Percentiles rank a stretch among this genome's conserved stretches.
Evolutionary conservation across 2,329 filamentous ascomycete genomes (phyloP).

Genomic region (Pestalotiopsis sp.): DNA sequence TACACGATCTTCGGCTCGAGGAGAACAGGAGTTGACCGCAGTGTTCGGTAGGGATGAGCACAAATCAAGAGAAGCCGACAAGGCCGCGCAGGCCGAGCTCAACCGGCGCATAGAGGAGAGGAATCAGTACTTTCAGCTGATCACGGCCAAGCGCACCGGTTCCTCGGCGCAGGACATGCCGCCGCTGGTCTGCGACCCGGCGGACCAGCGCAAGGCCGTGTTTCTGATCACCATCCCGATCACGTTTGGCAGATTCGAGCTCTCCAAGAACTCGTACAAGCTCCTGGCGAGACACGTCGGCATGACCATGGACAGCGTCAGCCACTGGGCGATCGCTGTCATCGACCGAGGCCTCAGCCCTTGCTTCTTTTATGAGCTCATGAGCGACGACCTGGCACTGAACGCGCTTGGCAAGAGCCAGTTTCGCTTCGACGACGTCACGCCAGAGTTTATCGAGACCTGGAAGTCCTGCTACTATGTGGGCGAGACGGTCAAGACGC

Average conservation of each 20-base stretch:
- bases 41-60: slow-evolving; percentile 4
- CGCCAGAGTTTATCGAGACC: slow-evolving; percentile 26
- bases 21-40: not conserved
- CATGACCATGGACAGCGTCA: slow-evolving; percentile 31
- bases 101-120: slow-evolving; percentile 22
- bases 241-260: slow-evolving; percentile 29
- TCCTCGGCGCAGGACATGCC: slow-evolving; percentile 24
- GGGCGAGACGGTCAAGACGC: slow-evolving; percentile 33
- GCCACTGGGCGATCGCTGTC: slow-evolving; percentile 31
- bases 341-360: slow-evolving; percentile 25
- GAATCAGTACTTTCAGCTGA: slow-evolving; percentile 23
- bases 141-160: slow-evolving; percentile 26
- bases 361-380: slow-evolving; percentile 32
- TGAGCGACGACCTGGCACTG: slow-evolving; percentile 32
- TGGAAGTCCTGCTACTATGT: slow-evolving; percentile 35
- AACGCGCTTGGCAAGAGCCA: slow-evolving; percentile 29
- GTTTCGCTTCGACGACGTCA: slow-evolving; percentile 32
- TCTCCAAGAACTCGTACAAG: slow-evolving; percentile 27
- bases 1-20: not conserved
- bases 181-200: slow-evolving; percentile 21
- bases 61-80: slow-evolving; percentile 16
- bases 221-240: slow-evolving; percentile 31
- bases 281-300: slow-evolving; percentile 30
- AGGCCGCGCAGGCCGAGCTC: slow-evolving; percentile 16
- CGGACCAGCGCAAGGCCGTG: slow-evolving; percentile 24